phyloP scores from a whole-genome alignment of 768 basidiomycete genomes.

The Lactarius sanguifluus region DNA sequence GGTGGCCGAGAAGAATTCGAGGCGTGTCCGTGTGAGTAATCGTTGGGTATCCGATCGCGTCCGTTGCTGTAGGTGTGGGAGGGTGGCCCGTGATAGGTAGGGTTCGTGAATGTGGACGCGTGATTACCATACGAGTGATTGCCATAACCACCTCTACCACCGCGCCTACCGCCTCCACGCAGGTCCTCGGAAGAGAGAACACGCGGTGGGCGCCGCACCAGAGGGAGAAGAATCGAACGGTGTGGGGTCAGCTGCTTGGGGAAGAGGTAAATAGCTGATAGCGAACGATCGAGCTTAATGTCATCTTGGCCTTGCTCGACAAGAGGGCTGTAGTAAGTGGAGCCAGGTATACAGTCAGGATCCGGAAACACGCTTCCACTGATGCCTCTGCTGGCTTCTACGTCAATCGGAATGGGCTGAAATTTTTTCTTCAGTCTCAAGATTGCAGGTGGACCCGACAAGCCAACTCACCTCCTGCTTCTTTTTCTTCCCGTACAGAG shows the following conservation, averaged over 20 bases:
- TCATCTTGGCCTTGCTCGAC: constrained; percentile 61
- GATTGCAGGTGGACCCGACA: neutral
- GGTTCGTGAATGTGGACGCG: constrained; percentile 15
- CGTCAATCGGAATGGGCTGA: constrained; percentile 75
- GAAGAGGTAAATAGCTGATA: constrained; percentile 87
- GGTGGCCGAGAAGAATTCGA: constrained; percentile 35
- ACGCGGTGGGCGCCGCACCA: constrained; percentile 57
- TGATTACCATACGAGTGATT: constrained; percentile 14
- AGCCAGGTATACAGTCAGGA: constrained; percentile 87
- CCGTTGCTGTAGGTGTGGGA: constrained; percentile 26
- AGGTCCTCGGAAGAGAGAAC: constrained; percentile 69
- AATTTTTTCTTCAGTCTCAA: constrained; percentile 20
- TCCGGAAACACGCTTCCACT: constrained; percentile 79
- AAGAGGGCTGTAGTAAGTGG: constrained; percentile 82
- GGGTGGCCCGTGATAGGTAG: constrained; percentile 16
- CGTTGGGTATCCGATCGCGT: constrained; percentile 32
- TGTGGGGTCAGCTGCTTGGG: constrained; percentile 86
- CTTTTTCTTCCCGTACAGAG: constrained; percentile 88
- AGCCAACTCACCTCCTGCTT: constrained; percentile 61
- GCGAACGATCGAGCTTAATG: constrained; percentile 81
- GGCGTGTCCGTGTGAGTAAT: constrained; percentile 26
- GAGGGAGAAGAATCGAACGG: constrained; percentile 77
- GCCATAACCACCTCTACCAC: constrained; percentile 42
- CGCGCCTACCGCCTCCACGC: constrained; percentile 50
- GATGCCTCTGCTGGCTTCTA: constrained; percentile 70